These are phyloP conservation scores for Penicillium brevicompactum DNA, from an alignment of 2,329 filamentous ascomycete species.

Conservation along the genomic window DNA sequence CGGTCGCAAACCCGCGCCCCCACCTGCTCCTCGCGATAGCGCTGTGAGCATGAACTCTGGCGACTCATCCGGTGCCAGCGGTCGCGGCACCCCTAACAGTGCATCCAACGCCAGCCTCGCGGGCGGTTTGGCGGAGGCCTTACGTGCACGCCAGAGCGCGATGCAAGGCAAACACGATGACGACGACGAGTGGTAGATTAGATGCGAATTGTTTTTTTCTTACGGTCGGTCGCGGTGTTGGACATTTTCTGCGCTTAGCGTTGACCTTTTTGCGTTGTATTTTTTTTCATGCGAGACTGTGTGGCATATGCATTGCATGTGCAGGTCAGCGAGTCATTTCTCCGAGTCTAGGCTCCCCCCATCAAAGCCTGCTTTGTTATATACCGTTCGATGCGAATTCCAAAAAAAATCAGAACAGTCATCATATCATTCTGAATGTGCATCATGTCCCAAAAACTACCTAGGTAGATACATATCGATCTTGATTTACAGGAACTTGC, in stretches of 20 bases:
- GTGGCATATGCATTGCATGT: slow-evolving; percentile 6
- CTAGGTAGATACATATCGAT: neutral
- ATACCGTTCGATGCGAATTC: slow-evolving; percentile 5
- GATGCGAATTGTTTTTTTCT: neutral
- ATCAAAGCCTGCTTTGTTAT: slow-evolving; percentile 7
- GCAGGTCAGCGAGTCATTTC: slow-evolving; percentile 6
- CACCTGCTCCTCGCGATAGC: slow-evolving; percentile 69
- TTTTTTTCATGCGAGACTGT: slow-evolving; percentile 3
- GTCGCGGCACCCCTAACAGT: slow-evolving; percentile 68
- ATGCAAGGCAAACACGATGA: slow-evolving; percentile 71
- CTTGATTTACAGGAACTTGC: slow-evolving; percentile 57
- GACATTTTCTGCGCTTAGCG: slow-evolving; percentile 27
- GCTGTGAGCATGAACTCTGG: slow-evolving; percentile 51
- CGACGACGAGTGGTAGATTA: slow-evolving; percentile 68
- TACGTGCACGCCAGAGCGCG: slow-evolving; percentile 73
- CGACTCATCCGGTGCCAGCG: slow-evolving; percentile 63
- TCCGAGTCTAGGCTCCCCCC: neutral
- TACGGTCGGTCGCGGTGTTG: slow-evolving; percentile 17
- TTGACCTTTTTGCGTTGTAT: slow-evolving; percentile 18
- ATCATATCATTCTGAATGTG: neutral
- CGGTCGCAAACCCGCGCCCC: slow-evolving; percentile 69
- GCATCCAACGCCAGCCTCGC: slow-evolving; percentile 63
- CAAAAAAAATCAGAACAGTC: neutral
- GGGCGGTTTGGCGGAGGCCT: slow-evolving; percentile 75
- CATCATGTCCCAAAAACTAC: neutral